Percentiles rank a stretch among this genome's conserved stretches.
Conservation (phyloP, 1,139 yeast species). For the Hyphopichia buzzinii region DNA sequence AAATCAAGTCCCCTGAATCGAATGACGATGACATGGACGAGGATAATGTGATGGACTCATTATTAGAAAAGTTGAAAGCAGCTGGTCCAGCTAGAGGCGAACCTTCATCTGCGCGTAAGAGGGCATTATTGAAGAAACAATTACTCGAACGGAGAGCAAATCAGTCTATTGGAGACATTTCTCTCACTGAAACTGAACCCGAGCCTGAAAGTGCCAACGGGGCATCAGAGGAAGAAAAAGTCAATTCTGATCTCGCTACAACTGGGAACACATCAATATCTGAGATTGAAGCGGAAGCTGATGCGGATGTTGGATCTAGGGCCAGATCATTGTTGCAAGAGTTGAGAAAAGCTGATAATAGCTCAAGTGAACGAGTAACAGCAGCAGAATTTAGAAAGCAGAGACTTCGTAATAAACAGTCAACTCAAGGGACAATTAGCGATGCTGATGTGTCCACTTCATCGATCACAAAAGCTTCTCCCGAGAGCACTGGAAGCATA, state of each 20-base stretch:
- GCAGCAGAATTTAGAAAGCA: constrained; percentile 41
- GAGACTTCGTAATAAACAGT: constrained; percentile 21
- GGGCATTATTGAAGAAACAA: constrained; percentile 74
- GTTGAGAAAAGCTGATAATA: constrained; percentile 31
- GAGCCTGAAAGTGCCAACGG: constrained; percentile 13
- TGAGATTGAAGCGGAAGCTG: constrained; percentile 11
- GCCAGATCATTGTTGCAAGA: constrained; percentile 61
- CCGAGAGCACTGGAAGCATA: constrained; percentile 4
- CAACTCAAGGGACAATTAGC: constrained; percentile 9
- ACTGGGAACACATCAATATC: constrained; percentile 3
- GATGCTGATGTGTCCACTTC: constrained; percentile 7
- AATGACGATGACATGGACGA: constrained; percentile 24
- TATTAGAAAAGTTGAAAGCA: constrained; percentile 69
- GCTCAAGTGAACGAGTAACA: constrained; percentile 16
- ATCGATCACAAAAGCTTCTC: constrained; percentile 1
- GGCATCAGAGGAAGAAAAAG: constrained; percentile 10
- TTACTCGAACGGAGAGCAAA: constrained; percentile 33
- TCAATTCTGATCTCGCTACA: constrained; percentile 6
- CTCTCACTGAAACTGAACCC: constrained; percentile 11
- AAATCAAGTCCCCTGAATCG: constrained; percentile 16
- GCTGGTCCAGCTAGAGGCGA: constrained; percentile 74
- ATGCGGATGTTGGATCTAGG: constrained; percentile 53
- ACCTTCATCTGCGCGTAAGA: constrained; percentile 74
- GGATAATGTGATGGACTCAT: constrained; percentile 69
- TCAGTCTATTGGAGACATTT: constrained; percentile 8